These are phyloP conservation scores for Rhododendron simsii DNA, from an alignment of 148 eudicot genomes.

Conservation along the genomic window DNA sequence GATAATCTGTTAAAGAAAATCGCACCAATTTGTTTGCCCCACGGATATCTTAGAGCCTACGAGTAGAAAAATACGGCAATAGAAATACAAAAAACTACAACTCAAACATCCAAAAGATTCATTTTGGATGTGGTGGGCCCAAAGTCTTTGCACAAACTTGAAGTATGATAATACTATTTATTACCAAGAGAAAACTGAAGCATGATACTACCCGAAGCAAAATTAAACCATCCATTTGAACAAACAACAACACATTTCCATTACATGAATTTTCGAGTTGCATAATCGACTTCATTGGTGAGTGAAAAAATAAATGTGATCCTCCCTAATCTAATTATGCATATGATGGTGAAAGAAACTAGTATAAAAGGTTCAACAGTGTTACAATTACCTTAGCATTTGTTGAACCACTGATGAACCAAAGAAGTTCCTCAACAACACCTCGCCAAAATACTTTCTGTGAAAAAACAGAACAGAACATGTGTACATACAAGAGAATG, in stretches of 20 bases:
- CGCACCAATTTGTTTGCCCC: background rate
- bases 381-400: conserved; percentile 72
- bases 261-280: background rate
- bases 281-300: background rate
- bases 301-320: background rate
- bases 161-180: background rate
- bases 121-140: background rate
- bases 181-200: background rate
- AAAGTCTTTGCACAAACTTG: background rate
- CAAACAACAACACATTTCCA: background rate
- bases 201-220: background rate
- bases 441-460: conserved; percentile 97
- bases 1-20: background rate
- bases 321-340: background rate
- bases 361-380: background rate
- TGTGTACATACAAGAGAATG: conserved; percentile 13
- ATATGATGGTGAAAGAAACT: background rate
- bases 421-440: conserved; percentile 89
- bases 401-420: conserved; percentile 98
- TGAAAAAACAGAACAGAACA: conserved; percentile 3
- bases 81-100: background rate
- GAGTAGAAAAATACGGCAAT: background rate
- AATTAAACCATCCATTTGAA: background rate
- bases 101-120: background rate
- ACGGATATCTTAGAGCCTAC: background rate